phyloP scores from a whole-genome alignment of 768 basidiomycete species.

The Hydnum rufescens region DNA sequence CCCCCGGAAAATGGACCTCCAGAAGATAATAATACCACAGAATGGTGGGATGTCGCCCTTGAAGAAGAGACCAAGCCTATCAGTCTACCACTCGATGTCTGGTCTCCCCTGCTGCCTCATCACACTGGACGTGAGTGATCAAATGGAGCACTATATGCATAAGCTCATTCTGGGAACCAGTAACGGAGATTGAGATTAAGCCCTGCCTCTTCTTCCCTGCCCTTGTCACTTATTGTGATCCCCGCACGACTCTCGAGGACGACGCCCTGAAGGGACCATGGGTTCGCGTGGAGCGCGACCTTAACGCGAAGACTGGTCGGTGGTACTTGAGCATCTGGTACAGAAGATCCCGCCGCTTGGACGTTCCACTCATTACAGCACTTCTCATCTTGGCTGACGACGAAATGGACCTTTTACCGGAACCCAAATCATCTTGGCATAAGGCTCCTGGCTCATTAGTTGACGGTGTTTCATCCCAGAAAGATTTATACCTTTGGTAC shows the following conservation, averaged over 20 bases:
- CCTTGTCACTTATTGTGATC: slow-evolving; percentile 42
- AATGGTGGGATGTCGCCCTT: slow-evolving; percentile 45
- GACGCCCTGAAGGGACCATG: slow-evolving; percentile 35
- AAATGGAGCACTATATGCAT: neutral
- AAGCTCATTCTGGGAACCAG: slow-evolving; percentile 27
- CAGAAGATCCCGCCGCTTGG: slow-evolving; percentile 63
- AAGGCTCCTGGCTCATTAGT: slow-evolving; percentile 42
- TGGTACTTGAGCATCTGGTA: slow-evolving; percentile 62
- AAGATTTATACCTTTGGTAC: slow-evolving; percentile 61
- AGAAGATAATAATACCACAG: slow-evolving; percentile 12
- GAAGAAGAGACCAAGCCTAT: slow-evolving; percentile 31
- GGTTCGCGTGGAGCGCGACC: slow-evolving; percentile 69
- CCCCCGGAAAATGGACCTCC: neutral
- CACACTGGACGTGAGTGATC: slow-evolving; percentile 47
- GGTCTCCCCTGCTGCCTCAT: slow-evolving; percentile 58
- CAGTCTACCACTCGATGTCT: slow-evolving; percentile 54
- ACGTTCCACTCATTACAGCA: slow-evolving; percentile 61
- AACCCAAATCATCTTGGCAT: slow-evolving; percentile 34
- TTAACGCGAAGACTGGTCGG: slow-evolving; percentile 41
- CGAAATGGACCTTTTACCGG: slow-evolving; percentile 26
- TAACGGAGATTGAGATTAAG: slow-evolving; percentile 61
- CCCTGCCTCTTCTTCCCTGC: slow-evolving; percentile 43
- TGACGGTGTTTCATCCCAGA: slow-evolving; percentile 35
- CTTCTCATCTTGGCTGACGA: slow-evolving; percentile 41
- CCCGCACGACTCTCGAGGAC: slow-evolving; percentile 19